These are phyloP conservation scores for Caloboletus firmus DNA, from an alignment of 1,284 basidiomycete genomes.

Conservation along the genomic window DNA sequence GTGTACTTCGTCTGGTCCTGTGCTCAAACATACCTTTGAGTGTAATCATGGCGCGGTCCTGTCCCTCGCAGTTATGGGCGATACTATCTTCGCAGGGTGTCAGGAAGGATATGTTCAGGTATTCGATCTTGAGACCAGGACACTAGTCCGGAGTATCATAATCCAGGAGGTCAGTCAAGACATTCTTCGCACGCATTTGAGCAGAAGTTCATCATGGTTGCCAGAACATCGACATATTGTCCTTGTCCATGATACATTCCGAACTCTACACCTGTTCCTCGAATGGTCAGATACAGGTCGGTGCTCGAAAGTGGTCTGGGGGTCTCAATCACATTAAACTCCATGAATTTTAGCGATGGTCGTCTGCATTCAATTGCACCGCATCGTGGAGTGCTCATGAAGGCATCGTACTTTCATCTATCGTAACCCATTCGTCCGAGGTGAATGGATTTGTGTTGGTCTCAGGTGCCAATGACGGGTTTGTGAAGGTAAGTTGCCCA, in stretches of 20 bases:
- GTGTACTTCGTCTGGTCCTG: constrained; percentile 49
- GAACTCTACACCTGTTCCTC: constrained; percentile 85
- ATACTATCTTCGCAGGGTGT: constrained; percentile 88
- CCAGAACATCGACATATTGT: constrained; percentile 75
- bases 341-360: constrained; percentile 59
- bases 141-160: constrained; percentile 82
- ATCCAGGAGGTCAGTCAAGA: constrained; percentile 66
- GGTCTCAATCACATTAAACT: constrained; percentile 3
- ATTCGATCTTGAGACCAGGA: constrained; percentile 88
- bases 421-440: constrained; percentile 44
- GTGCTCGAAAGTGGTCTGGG: constrained; percentile 10
- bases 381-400: constrained; percentile 80
- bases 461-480: constrained; percentile 83
- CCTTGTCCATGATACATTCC: constrained; percentile 70
- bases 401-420: constrained; percentile 79
- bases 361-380: constrained; percentile 79
- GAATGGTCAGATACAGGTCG: constrained; percentile 76
- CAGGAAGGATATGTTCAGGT: constrained; percentile 94
- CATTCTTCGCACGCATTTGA: not conserved
- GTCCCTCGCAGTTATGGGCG: constrained; percentile 73
- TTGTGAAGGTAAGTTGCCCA: constrained; percentile 64
- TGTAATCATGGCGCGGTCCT: constrained; percentile 73
- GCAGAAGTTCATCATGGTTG: not conserved
- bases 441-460: constrained; percentile 51
- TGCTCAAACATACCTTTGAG: constrained; percentile 59